Evolutionary conservation across 208 protist genomes (phyloP), one percentile per base, ranked within the genome.

Genomic region (Trypanosoma lewisi): DNA sequence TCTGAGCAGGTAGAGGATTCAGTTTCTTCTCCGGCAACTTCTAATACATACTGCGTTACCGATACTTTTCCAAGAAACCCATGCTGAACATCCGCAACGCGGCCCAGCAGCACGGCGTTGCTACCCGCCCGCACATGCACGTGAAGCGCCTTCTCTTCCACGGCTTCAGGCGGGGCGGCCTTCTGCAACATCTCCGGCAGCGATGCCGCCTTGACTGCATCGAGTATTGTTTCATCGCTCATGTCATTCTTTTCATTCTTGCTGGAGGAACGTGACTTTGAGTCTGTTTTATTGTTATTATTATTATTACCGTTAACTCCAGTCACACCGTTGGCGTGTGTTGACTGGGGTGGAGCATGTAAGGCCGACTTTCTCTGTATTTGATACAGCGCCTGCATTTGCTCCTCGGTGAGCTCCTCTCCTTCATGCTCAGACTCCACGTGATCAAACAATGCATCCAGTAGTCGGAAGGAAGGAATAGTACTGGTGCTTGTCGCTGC

Each of bases 21-120:
- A 16, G 34, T 12, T 1, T 45, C 51, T 19, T 57, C 28, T 31
- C 42, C 56, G n/a, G 51, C 21, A 12, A 88, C 65, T 11, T 73
- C 67, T 3, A 93, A 27, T 11, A 93, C 83, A 54, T 86, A 89
- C 75, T 93, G 87, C 30, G 89, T 56, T 11, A 88, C 74, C 9
- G 69, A 50, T 3, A 56, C 63, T 4, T 67, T 23, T 9, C 77
- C 82, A 8, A 90, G 47, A 48, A 77, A 93, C 7, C 87, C 87
- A 31, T 86, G 75, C 53, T 93, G 87, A 12, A 89, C 73, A 53
- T 93, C 87, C 2, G 70, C 66, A 48, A 93, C 77, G 11, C 58
- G 60, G n/a, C 87, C 87, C 2, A 90, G 48, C 14, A 90, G 25
- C 11, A 87, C 70, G 9, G 73, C 75, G 68, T 93, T 93, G 44